These are phyloP conservation scores for Auriculariales sp. DNA, from an alignment of 768 basidiomycete species.

Conservation along the genomic window DNA sequence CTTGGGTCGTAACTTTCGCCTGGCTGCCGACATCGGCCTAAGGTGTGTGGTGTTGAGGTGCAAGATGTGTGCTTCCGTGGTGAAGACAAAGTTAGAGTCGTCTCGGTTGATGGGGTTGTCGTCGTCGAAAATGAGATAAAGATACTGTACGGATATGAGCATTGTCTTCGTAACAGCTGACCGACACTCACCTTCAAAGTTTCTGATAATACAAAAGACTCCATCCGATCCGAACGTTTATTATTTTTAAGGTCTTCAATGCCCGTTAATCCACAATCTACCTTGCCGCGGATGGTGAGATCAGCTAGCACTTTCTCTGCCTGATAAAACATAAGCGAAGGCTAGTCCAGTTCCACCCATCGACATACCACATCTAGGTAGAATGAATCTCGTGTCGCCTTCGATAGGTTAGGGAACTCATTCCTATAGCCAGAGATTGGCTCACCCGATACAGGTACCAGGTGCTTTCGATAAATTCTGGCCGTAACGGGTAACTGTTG, in stretches of 20 bases:
- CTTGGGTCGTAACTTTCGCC: constrained; percentile 44
- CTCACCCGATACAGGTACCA: constrained; percentile 85
- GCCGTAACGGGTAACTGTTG: constrained; percentile 66
- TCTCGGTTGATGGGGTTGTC: constrained; percentile 57
- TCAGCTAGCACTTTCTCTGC: constrained; percentile 76
- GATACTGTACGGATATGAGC: constrained; percentile 42
- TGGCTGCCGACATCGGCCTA: constrained; percentile 39
- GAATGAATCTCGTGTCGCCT: constrained; percentile 87
- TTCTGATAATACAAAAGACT: constrained; percentile 89
- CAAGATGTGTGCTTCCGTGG: constrained; percentile 90
- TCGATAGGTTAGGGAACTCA: constrained; percentile 1
- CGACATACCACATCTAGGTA: constrained; percentile 56
- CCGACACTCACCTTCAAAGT: constrained; percentile 58
- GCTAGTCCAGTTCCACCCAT: too few species aligned
- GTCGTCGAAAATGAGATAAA: constrained; percentile 86
- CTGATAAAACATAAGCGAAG: not conserved
- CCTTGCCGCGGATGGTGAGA: constrained; percentile 56
- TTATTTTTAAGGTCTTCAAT: constrained; percentile 68
- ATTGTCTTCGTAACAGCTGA: not conserved
- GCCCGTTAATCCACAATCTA: constrained; percentile 74
- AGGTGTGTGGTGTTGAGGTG: constrained; percentile 42
- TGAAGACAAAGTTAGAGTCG: constrained; percentile 80
- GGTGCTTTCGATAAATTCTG: constrained; percentile 92
- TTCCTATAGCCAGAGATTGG: constrained; percentile 1
- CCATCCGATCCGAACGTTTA: constrained; percentile 85